Conservation (phyloP, 169 alveolate species). For the Cryptosporidium andersoni region DNA sequence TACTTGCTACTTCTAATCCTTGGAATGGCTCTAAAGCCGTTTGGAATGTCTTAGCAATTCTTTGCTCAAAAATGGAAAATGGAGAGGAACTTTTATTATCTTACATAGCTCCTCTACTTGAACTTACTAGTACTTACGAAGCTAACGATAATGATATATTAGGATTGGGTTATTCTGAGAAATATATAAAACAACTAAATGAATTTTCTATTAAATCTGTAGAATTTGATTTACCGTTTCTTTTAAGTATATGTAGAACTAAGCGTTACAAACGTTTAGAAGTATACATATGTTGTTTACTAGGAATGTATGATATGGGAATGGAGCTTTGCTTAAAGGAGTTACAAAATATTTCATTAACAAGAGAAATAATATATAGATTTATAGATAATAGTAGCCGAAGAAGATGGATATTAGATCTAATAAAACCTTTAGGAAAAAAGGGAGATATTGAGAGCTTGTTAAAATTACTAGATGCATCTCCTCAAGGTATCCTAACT, state of each 20-base stretch:
- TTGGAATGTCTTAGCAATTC: slow-evolving; percentile 64
- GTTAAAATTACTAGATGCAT: slow-evolving; percentile 45
- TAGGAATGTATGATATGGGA: slow-evolving; percentile 55
- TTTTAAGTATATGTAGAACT: slow-evolving; percentile 31
- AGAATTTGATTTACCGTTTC: slow-evolving; percentile 59
- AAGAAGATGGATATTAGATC: slow-evolving; percentile 50
- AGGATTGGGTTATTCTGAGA: neutral
- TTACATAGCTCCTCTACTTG: slow-evolving; percentile 41
- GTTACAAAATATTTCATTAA: slow-evolving; percentile 20
- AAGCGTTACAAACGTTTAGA: slow-evolving; percentile 20
- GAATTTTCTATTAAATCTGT: neutral
- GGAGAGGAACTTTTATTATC: slow-evolving; percentile 58
- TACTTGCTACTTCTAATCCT: slow-evolving; percentile 23
- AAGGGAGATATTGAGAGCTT: slow-evolving; percentile 47
- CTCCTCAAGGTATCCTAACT: slow-evolving; percentile 58
- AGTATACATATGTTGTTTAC: slow-evolving; percentile 54
- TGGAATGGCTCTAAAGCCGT: slow-evolving; percentile 60
- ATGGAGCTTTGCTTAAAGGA: slow-evolving; percentile 53
- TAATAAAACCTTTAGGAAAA: slow-evolving; percentile 51
- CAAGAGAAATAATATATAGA: slow-evolving; percentile 46
- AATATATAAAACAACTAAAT: neutral
- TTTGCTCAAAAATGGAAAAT: slow-evolving; percentile 44
- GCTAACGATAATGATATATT: neutral
- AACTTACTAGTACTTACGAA: neutral
- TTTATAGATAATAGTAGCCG: slow-evolving; percentile 34